phyloP scores from a whole-genome alignment of 257 asterid species.

The Nicotiana tabacum region DNA sequence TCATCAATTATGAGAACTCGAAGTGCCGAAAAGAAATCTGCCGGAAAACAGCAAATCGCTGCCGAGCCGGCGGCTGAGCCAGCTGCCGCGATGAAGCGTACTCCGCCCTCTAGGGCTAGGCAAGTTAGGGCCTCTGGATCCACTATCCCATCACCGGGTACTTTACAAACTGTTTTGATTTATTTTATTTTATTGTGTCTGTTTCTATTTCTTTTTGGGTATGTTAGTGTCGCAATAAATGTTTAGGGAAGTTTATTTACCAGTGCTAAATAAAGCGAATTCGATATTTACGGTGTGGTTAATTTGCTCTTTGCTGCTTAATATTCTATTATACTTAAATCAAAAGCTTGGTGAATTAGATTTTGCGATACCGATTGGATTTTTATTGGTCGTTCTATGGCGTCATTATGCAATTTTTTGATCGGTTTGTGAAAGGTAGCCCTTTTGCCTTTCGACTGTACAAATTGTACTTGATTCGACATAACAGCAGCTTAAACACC shows the following conservation, averaged over 20 bases:
- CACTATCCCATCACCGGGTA: conserved; percentile 24
- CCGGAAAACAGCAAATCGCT: conserved; percentile 22
- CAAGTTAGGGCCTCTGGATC: conserved; percentile 19
- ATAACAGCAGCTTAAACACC: background rate
- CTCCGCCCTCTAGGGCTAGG: conserved; percentile 27
- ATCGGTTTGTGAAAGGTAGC: background rate
- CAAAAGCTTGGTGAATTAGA: background rate
- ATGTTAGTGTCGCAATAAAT: background rate
- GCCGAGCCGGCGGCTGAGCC: conserved; percentile 18
- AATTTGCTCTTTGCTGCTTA: background rate
- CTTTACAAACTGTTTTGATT: background rate
- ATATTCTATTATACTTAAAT: background rate
- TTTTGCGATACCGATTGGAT: background rate
- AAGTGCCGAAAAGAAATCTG: conserved; percentile 25
- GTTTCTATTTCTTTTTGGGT: background rate
- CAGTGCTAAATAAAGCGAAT: background rate
- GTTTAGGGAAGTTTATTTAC: background rate
- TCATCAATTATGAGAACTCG: conserved; percentile 41
- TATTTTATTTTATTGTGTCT: background rate
- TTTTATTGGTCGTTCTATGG: background rate
- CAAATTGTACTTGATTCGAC: background rate
- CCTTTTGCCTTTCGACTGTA: background rate
- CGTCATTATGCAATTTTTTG: background rate
- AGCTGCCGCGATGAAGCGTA: conserved; percentile 23
- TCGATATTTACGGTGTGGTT: background rate